Conservation (phyloP, 305 asterid genomes). For the Fraxinus ornus region DNA sequence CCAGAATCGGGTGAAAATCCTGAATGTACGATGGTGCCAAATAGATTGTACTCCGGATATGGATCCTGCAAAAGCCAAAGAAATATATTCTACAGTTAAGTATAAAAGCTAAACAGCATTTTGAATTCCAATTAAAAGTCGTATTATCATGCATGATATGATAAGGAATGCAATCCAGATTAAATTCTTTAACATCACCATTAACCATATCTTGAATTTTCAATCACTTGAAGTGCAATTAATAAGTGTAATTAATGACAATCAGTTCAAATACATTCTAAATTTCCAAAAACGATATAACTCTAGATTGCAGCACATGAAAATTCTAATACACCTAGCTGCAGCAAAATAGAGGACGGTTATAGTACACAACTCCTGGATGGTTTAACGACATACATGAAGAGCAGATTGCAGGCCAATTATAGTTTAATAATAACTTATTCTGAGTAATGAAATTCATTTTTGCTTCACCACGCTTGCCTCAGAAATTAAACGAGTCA, state of each 20-base stretch:
- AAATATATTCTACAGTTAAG: conserved; percentile 22
- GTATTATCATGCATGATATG: neutral
- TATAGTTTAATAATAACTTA: neutral
- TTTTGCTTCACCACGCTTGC: neutral
- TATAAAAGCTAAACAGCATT: conserved; percentile 14
- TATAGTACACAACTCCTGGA: conserved; percentile 2
- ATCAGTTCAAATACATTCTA: neutral
- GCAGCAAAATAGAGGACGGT: neutral
- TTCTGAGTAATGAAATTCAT: neutral
- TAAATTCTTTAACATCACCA: neutral
- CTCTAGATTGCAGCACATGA: neutral
- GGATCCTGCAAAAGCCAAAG: conserved; percentile 60
- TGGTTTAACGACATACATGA: neutral
- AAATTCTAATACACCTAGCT: neutral
- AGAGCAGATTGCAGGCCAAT: conserved; percentile 4
- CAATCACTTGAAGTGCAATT: neutral
- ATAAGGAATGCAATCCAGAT: neutral
- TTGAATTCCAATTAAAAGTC: neutral
- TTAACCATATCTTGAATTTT: neutral
- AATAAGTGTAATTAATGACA: neutral
- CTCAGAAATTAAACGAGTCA: neutral
- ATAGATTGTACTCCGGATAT: conserved; percentile 84
- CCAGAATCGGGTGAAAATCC: conserved; percentile 96
- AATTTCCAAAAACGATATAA: neutral
- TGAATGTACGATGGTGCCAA: conserved; percentile 94